These are phyloP conservation scores for Aspergillus intermedius DNA, from an alignment of 2,329 filamentous ascomycete species.

Conservation along the genomic window DNA sequence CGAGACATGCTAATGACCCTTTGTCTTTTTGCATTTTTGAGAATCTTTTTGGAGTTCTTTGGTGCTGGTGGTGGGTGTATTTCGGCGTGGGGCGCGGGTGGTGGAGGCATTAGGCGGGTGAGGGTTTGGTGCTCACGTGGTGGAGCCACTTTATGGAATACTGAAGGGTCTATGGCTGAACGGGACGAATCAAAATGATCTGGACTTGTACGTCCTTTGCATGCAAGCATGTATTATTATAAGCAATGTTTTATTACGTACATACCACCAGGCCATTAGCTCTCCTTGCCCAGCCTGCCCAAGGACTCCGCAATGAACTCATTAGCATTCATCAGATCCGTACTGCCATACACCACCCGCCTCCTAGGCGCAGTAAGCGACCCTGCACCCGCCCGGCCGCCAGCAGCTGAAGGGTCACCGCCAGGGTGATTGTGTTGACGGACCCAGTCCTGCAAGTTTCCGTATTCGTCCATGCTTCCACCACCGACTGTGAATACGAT, in stretches of 20 bases:
- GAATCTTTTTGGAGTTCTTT: background rate
- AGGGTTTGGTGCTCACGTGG: background rate
- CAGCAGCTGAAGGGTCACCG: conserved; percentile 37
- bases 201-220: background rate
- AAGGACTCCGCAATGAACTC: conserved; percentile 56
- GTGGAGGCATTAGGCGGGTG: background rate
- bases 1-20: conserved; percentile 6
- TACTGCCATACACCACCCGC: conserved; percentile 90
- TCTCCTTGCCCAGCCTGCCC: conserved; percentile 52
- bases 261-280: conserved; percentile 18
- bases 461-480: conserved; percentile 98
- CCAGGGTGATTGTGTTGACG: conserved; percentile 54
- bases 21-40: background rate
- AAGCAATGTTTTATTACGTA: background rate
- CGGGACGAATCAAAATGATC: background rate
- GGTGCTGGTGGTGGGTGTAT: background rate
- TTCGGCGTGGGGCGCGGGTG: background rate
- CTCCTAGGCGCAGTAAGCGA: conserved; percentile 54
- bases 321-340: conserved; percentile 60
- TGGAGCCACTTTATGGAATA: background rate
- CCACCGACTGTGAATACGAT: conserved; percentile 94
- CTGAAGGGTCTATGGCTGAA: background rate
- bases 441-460: conserved; percentile 95
- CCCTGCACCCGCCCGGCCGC: conserved; percentile 21
- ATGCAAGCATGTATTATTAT: background rate